These are phyloP conservation scores for Debaryomyces castellii DNA, from an alignment of 805 yeast genomes.

Conservation along the genomic window DNA sequence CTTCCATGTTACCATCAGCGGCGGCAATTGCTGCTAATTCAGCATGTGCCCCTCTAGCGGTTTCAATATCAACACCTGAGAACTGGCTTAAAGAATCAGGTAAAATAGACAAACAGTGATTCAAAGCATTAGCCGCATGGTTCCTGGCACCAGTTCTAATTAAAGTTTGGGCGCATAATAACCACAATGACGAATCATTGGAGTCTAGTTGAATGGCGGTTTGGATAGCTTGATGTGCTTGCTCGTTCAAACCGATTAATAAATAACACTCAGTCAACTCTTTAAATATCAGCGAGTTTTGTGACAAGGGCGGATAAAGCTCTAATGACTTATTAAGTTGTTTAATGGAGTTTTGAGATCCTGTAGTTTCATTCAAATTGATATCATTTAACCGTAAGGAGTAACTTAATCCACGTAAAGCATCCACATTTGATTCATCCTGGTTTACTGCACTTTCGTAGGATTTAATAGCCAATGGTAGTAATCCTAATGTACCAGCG, in stretches of 20 bases:
- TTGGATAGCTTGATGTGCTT: constrained; percentile 50
- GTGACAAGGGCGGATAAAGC: constrained; percentile 34
- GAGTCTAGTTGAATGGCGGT: constrained; percentile 39
- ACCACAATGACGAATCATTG: constrained; percentile 47
- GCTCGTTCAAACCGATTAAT: constrained; percentile 46
- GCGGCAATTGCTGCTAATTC: constrained; percentile 58
- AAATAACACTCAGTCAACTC: constrained; percentile 55
- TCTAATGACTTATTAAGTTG: constrained; percentile 39
- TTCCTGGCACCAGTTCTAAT: constrained; percentile 41
- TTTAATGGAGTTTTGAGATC: constrained; percentile 41
- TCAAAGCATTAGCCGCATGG: constrained; percentile 49
- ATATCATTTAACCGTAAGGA: constrained; percentile 41
- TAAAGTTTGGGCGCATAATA: constrained; percentile 49
- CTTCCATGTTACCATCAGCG: constrained; percentile 48
- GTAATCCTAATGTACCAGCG: constrained; percentile 41
- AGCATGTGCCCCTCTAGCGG: constrained; percentile 52
- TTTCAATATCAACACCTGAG: constrained; percentile 37
- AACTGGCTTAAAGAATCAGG: constrained; percentile 32
- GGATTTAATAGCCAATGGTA: constrained; percentile 40
- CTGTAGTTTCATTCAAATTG: constrained; percentile 35
- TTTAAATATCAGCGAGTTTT: constrained; percentile 41
- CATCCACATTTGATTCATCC: constrained; percentile 38
- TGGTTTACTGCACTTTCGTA: constrained; percentile 44
- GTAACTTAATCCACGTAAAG: constrained; percentile 44
- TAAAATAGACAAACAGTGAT: constrained; percentile 42